phyloP scores from a whole-genome alignment of 2,329 filamentous ascomycete genomes.

The Verticillium tricorpus region DNA sequence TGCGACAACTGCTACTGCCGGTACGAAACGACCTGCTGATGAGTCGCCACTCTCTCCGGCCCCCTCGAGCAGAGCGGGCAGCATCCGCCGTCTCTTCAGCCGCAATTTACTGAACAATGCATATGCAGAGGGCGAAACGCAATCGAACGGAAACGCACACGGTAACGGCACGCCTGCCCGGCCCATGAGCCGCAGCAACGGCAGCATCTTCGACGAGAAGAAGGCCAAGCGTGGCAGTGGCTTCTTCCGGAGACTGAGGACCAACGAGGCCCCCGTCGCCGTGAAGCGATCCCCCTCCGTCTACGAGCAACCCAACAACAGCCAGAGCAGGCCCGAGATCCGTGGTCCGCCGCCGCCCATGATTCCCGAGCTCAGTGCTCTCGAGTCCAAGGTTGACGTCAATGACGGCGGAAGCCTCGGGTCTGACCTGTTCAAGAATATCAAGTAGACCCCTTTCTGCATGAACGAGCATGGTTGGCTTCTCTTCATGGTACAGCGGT shows the following conservation, averaged over 20 bases:
- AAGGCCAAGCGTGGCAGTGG: conserved; percentile 53
- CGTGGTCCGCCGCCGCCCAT: conserved; percentile 52
- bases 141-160: conserved; percentile 28
- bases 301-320: conserved; percentile 28
- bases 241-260: conserved; percentile 53
- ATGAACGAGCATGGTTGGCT: not conserved
- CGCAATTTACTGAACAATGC: conserved; percentile 49
- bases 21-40: conserved; percentile 45
- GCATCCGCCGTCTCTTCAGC: conserved; percentile 54
- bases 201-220: conserved; percentile 45
- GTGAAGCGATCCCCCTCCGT: conserved; percentile 38
- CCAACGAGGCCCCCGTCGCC: conserved; percentile 24
- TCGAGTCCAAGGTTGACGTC: conserved; percentile 44
- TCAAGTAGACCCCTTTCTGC: conserved; percentile 37
- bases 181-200: conserved; percentile 46
- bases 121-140: conserved; percentile 45
- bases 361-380: conserved; percentile 53
- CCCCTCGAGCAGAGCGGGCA: conserved; percentile 46
- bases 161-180: conserved; percentile 28
- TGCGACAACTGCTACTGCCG: conserved; percentile 24
- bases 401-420: conserved; percentile 41
- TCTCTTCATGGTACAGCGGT: not conserved
- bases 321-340: conserved; percentile 24
- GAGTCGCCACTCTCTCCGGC: conserved; percentile 46
- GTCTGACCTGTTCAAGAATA: conserved; percentile 54